These are phyloP conservation scores for Warburgia ugandensis DNA, from an alignment of 164 flowering plant genomes.

Conservation along the genomic window DNA sequence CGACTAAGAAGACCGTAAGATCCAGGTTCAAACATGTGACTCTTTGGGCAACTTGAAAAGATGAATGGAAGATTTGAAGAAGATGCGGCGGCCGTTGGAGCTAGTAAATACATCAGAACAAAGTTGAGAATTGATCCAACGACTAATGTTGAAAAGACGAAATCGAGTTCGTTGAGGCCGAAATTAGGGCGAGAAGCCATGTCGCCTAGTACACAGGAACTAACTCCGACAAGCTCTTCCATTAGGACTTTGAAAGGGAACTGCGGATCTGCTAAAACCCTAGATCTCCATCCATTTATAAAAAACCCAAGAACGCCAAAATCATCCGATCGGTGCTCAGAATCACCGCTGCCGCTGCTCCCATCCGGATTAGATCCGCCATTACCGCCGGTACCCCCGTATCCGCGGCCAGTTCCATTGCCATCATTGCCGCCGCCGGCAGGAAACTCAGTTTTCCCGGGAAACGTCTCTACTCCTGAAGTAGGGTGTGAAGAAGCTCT, in stretches of 20 bases:
- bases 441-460: not conserved
- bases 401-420: slow-evolving; percentile 3
- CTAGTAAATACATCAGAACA: slow-evolving; percentile 77
- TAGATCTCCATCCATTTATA: slow-evolving; percentile 72
- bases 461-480: slow-evolving; percentile 11
- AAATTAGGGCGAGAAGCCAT: slow-evolving; percentile 98
- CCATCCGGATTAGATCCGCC: too few species aligned
- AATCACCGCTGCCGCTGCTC: slow-evolving; percentile 8
- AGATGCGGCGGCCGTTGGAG: slow-evolving; percentile 48
- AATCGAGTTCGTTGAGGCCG: slow-evolving; percentile 90
- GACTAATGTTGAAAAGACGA: slow-evolving; percentile 86
- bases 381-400: too few species aligned
- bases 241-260: slow-evolving; percentile 94
- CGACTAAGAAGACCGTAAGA: slow-evolving; percentile 37
- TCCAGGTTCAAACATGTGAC: slow-evolving; percentile 95
- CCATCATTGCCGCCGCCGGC: too few species aligned
- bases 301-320: slow-evolving; percentile 54
- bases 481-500: slow-evolving; percentile 3
- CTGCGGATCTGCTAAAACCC: slow-evolving; percentile 90
- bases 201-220: slow-evolving; percentile 72
- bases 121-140: slow-evolving; percentile 86
- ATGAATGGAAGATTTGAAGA: slow-evolving; percentile 38
- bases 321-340: slow-evolving; percentile 4
- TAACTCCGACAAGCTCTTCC: slow-evolving; percentile 90
- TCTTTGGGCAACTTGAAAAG: slow-evolving; percentile 59